Evolutionary conservation across 805 yeast species (phyloP).

Genomic region (Candida oleophila): DNA sequence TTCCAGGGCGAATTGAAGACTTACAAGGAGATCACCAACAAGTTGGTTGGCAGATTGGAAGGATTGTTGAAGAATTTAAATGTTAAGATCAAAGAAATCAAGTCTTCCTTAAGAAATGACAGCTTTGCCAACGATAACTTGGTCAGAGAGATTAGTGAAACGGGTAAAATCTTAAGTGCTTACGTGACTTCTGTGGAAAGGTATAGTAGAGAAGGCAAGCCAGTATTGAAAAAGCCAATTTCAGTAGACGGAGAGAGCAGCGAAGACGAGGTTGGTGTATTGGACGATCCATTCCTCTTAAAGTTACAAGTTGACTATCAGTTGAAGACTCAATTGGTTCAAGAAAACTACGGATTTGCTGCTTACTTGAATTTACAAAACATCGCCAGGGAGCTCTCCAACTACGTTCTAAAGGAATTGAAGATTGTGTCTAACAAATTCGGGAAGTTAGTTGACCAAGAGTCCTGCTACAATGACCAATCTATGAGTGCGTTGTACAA

Average conservation of each 20-base stretch:
- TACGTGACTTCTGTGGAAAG: slow-evolving; percentile 33
- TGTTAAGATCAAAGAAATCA: slow-evolving; percentile 42
- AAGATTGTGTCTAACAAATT: slow-evolving; percentile 29
- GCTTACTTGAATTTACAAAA: slow-evolving; percentile 41
- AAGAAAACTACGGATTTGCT: slow-evolving; percentile 43
- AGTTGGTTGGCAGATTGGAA: slow-evolving; percentile 38
- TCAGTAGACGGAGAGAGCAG: slow-evolving; percentile 20
- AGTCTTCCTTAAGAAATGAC: slow-evolving; percentile 37
- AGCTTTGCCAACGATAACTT: slow-evolving; percentile 37
- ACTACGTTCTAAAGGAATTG: slow-evolving; percentile 38
- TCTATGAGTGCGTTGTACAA: slow-evolving; percentile 13
- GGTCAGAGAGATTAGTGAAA: slow-evolving; percentile 49
- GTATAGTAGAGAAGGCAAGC: slow-evolving; percentile 41
- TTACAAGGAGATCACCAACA: slow-evolving; percentile 29
- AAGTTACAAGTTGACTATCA: slow-evolving; percentile 40
- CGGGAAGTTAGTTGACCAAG: slow-evolving; percentile 26
- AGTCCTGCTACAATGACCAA: slow-evolving; percentile 17
- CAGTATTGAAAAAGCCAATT: slow-evolving; percentile 20
- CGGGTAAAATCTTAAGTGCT: slow-evolving; percentile 50
- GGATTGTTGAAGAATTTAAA: slow-evolving; percentile 32
- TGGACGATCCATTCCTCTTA: slow-evolving; percentile 42
- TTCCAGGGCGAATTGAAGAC: slow-evolving; percentile 27
- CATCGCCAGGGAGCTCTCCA: slow-evolving; percentile 37
- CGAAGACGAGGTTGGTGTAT: slow-evolving; percentile 23
- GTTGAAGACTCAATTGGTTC: slow-evolving; percentile 38